Base-by-base conservation (phyloP, 176 grass and related monocot species). In the Metroxylon sagu region DNA sequence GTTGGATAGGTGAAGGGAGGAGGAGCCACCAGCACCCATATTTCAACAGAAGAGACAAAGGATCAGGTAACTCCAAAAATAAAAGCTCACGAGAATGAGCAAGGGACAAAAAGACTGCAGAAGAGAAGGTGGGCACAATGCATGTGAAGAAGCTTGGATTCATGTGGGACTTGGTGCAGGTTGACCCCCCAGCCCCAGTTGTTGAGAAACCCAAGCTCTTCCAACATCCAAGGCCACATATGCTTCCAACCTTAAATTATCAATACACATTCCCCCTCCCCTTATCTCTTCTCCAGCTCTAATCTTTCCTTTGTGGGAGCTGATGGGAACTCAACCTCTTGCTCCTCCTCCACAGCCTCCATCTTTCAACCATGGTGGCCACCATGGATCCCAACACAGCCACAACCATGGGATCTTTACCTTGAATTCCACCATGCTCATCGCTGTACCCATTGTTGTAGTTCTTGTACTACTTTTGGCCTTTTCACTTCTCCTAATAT, bases 71-170 rank as follows among this genome's bases (percentile, higher is more conserved):
- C n/a, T 17, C 49, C 25, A 66, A 29, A 17, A 58, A 29, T 7
- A 10, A 58, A 23, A 66, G 50, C n/a, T 66, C 63, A 66, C 63
- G 63, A 66, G 63, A 64, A 4, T 19, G 31, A 23, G 49, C 18
- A 5, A 23, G 39, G 61, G 49, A 23, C 35, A 10, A 53, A 52
- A 66, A 49, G 10, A 29, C 52, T 53, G 49, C 5, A 2, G 63
- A 4, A 49, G 18, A 49, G 12, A 68, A 39, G 65, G 62, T 67
- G 68, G 68, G 70, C 64, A 30, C 64, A 48, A 62, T 59, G 71
- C 78, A 81, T 62, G 78, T 81, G 78, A 81, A 18, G 3, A 55
- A 27, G 18, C 56, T 75, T 81, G 71, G 50, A 65, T 56, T 81
- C 59, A 81, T 81, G 64, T 70, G 71, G 26, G 56, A 28, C 39